Conservation (phyloP, 805 yeast species). For the Wilhelminamyces savonicus region DNA sequence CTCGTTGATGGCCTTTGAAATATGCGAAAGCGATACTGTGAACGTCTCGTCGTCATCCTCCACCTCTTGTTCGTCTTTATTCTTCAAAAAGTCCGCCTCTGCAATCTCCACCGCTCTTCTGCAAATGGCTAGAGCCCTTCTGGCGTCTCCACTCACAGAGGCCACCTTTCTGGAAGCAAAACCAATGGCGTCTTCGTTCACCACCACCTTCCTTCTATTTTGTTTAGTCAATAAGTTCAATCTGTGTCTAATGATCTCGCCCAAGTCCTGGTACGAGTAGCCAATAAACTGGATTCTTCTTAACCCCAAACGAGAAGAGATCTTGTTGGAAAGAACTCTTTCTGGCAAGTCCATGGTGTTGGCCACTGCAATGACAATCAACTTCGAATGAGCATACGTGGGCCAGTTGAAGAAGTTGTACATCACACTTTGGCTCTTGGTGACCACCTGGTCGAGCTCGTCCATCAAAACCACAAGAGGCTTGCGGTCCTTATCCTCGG, state of each 20-base stretch:
- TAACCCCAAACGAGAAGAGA: constrained; percentile 85
- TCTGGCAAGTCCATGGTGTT: constrained; percentile 98
- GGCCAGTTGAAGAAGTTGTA: constrained; percentile 99
- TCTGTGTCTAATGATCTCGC: constrained; percentile 66
- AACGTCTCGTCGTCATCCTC: constrained; percentile 26
- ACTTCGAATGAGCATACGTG: constrained; percentile 66
- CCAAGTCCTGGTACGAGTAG: constrained; percentile 73
- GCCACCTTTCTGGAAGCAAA: constrained; percentile 94
- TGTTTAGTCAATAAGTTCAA: constrained; percentile 39
- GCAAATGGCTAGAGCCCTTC: constrained; percentile 85
- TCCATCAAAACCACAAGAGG: constrained; percentile 79
- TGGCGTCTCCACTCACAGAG: constrained; percentile 94
- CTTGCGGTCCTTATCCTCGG: constrained; percentile 25
- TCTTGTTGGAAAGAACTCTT: constrained; percentile 76
- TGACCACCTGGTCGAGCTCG: constrained; percentile 88
- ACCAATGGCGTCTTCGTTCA: constrained; percentile 71
- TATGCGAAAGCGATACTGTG: constrained; percentile 64
- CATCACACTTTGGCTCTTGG: constrained; percentile 77
- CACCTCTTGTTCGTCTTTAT: constrained; percentile 8
- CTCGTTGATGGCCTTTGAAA: constrained; percentile 74
- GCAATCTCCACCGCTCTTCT: constrained; percentile 87
- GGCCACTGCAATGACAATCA: constrained; percentile 89
- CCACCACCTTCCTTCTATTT: constrained; percentile 37
- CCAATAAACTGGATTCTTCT: constrained; percentile 85
- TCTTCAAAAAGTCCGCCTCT: constrained; percentile 48